Evolutionary conservation across 2,329 filamentous ascomycete genomes (phyloP), one percentile per base, ranked within the genome.

Genomic region (Colletotrichum tropicale): DNA sequence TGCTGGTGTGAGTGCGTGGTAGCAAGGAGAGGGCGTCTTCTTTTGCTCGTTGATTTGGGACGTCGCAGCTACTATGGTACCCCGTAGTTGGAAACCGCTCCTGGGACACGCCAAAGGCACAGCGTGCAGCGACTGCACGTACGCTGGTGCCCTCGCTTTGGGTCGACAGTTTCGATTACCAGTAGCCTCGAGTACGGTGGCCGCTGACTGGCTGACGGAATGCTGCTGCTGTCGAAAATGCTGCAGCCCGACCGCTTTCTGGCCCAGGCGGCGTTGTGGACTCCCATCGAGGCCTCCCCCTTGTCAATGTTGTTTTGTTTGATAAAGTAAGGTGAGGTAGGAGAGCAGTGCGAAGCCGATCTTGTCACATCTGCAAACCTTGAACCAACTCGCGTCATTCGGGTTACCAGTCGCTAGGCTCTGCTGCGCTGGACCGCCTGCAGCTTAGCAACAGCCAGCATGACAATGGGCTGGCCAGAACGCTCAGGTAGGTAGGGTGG

Each of bases 301-400:
- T 66, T 60, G 32, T 43, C 43, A n/a, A 62, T 56, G 61, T 72
- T 72, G 60, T 71, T 71, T 71, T 36, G 68, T 71, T 75, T 67
- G 62, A 62, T 73, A 24, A 62, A 34, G 67, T 32, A 28, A 70
- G 26, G 32, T 75, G 21, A 64, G 38, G 67, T 32, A n/a, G 61
- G 26, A 56, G 55, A 70, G 67, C 55, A 43, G 69, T 67, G 62
- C 73, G 43, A 67, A 43, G 56, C 73, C 62, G 62, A 72, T 72
- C 38, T 43, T 32, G 68, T 72, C 52, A 75, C 55, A 72, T 34
- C 69, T 34, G 38, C 38, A 28, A 75, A 75, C 72, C 62, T 70
- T 48, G 69, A 62, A 58, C 48, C 68, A 36, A 72, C 43, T 43
- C 38, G 69, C 36, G n/a, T 26, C 24, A 21, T 56, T 62, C 68